Conservation (phyloP, 1,139 yeast species). For the Suhomyces panamericanus region DNA sequence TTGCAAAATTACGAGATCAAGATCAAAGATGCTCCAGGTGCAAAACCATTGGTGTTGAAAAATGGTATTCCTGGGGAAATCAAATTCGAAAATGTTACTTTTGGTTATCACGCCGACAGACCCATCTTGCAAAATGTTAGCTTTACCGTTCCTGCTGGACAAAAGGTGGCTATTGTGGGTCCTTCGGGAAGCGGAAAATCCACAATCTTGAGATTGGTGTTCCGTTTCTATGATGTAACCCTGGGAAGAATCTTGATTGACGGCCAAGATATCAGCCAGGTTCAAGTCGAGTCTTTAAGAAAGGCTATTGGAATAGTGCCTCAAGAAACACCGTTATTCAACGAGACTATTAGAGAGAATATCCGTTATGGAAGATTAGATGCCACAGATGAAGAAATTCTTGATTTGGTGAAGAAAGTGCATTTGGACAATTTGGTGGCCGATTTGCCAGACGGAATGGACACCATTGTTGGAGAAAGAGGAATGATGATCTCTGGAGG, state of each 20-base stretch:
- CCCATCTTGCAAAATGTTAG: conserved; percentile 80
- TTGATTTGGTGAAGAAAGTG: conserved; percentile 63
- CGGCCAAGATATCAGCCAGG: conserved; percentile 82
- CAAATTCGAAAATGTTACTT: conserved; percentile 84
- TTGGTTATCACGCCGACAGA: conserved; percentile 87
- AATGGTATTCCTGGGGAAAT: conserved; percentile 62
- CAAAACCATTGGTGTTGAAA: conserved; percentile 56
- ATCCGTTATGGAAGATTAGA: conserved; percentile 80
- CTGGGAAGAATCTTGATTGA: conserved; percentile 80
- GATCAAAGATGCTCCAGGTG: conserved; percentile 61
- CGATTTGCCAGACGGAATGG: conserved; percentile 78
- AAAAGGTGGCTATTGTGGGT: conserved; percentile 90
- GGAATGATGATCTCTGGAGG: conserved; percentile 99
- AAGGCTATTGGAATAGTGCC: conserved; percentile 88
- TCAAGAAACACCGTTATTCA: conserved; percentile 94
- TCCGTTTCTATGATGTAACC: conserved; percentile 80
- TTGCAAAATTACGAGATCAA: conserved; percentile 72
- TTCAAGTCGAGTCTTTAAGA: conserved; percentile 75
- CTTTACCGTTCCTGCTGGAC: conserved; percentile 87
- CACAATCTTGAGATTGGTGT: conserved; percentile 78
- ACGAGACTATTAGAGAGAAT: conserved; percentile 85
- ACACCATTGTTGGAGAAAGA: conserved; percentile 95
- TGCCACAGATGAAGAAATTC: conserved; percentile 74
- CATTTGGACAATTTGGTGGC: conserved; percentile 62
- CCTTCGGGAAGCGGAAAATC: conserved; percentile 97